These are phyloP conservation scores for Penicillium sp. DNA, from an alignment of 2,329 filamentous ascomycete species.

Conservation along the genomic window DNA sequence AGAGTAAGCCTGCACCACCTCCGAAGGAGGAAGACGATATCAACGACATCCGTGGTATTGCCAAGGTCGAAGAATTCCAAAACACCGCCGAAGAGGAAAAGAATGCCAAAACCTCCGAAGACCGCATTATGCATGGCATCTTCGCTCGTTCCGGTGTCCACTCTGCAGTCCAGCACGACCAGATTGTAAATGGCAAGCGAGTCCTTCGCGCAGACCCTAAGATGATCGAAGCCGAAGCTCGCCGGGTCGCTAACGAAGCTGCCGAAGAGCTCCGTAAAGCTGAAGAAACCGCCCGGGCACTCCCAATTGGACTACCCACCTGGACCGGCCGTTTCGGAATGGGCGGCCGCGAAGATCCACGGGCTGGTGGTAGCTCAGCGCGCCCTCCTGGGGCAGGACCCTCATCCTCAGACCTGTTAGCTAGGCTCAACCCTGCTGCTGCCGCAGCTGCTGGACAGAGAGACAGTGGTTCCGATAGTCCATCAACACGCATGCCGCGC, in stretches of 20 bases:
- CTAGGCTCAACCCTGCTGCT: constrained; percentile 36
- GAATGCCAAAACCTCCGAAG: constrained; percentile 53
- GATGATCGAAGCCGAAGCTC: constrained; percentile 79
- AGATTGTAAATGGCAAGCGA: constrained; percentile 76
- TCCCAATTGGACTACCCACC: constrained; percentile 82
- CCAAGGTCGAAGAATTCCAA: constrained; percentile 64
- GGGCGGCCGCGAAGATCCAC: constrained; percentile 60
- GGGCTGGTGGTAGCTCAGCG: constrained; percentile 36
- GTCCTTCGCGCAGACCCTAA: constrained; percentile 71
- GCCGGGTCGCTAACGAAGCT: constrained; percentile 73
- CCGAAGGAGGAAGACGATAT: constrained; percentile 47
- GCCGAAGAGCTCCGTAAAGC: constrained; percentile 73
- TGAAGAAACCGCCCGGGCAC: constrained; percentile 66
- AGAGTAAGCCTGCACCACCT: background rate
- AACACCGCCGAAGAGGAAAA: constrained; percentile 46
- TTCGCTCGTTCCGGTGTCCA: constrained; percentile 84
- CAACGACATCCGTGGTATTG: constrained; percentile 59
- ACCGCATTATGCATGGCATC: constrained; percentile 81
- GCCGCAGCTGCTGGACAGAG: constrained; percentile 2
- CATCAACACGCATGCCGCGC: constrained; percentile 39
- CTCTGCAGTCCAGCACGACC: constrained; percentile 89
- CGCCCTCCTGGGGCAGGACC: constrained; percentile 39
- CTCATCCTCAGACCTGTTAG: constrained; percentile 42
- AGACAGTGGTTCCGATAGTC: background rate
- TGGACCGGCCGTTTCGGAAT: constrained; percentile 88